These are phyloP conservation scores for Euptelea pleiosperma DNA, from an alignment of 164 flowering plant species.

Conservation along the genomic window DNA sequence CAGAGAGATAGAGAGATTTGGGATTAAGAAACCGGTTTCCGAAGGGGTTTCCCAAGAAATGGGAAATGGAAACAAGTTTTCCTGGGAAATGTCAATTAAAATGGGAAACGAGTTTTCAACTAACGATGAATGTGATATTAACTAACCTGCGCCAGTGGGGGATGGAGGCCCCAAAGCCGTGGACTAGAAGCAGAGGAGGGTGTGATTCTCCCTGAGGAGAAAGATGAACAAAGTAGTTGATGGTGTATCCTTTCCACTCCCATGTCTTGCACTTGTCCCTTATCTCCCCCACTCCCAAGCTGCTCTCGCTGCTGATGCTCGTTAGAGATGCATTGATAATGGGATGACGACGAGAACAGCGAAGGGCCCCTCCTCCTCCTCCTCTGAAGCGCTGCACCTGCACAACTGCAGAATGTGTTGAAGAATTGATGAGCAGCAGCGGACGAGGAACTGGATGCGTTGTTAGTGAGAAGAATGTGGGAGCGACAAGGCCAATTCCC, in stretches of 20 bases:
- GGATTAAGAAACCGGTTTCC: too few species aligned
- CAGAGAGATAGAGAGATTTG: too few species aligned
- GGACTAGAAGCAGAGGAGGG: constrained; percentile 81
- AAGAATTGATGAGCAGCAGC: not conserved
- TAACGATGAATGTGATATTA: too few species aligned
- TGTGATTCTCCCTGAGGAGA: constrained; percentile 9
- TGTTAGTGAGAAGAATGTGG: too few species aligned
- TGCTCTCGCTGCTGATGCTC: constrained; percentile 2
- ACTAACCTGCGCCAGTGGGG: constrained; percentile 87
- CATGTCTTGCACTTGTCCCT: constrained; percentile 46
- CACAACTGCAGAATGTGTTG: not conserved
- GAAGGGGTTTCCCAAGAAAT: too few species aligned
- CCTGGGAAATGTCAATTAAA: too few species aligned
- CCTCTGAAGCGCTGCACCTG: not conserved
- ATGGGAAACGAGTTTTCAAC: too few species aligned
- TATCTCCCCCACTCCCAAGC: constrained; percentile 40
- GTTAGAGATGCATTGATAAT: not conserved
- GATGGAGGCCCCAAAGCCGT: constrained; percentile 93
- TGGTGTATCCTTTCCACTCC: constrained; percentile 69
- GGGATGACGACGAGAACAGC: not conserved
- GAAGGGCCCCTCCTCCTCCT: not conserved
- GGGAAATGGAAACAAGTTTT: too few species aligned
- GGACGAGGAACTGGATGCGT: not conserved
- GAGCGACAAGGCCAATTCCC: too few species aligned
- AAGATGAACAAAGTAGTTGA: constrained; percentile 53